Evolutionary conservation across 768 basidiomycete species (phyloP).

Genomic region (Russula ochroleuca): DNA sequence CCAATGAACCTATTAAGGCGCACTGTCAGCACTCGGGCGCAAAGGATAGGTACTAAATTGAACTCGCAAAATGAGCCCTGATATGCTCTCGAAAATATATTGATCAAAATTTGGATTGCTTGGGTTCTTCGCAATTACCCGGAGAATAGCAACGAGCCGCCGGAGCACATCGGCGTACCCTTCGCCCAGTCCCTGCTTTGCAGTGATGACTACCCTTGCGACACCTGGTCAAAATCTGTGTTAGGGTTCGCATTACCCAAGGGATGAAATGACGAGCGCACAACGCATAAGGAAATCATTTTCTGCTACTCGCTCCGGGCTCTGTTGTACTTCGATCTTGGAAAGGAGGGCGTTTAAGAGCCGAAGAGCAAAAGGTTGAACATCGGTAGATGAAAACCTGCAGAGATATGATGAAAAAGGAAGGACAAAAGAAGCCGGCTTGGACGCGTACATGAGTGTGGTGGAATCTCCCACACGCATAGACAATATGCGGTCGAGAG

Average conservation of each 20-base stretch:
- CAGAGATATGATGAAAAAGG: not conserved
- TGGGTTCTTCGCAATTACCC: conserved; percentile 89
- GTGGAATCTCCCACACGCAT: conserved; percentile 68
- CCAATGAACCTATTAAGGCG: conserved; percentile 64
- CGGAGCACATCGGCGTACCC: conserved; percentile 59
- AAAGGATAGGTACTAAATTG: conserved; percentile 11
- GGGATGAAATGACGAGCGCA: conserved; percentile 38
- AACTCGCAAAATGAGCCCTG: conserved; percentile 80
- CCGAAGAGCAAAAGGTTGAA: conserved; percentile 74
- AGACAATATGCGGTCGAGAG: conserved; percentile 92
- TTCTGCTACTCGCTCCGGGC: conserved; percentile 90
- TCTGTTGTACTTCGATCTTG: conserved; percentile 73
- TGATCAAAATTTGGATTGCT: conserved; percentile 98
- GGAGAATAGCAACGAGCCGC: conserved; percentile 78
- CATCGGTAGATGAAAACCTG: conserved; percentile 85
- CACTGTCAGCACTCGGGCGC: not conserved
- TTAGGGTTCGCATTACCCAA: not conserved
- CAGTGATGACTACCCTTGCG: conserved; percentile 91
- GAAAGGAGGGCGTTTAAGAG: conserved; percentile 67
- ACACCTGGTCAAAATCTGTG: conserved; percentile 51
- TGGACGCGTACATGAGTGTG: conserved; percentile 52
- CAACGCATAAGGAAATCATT: conserved; percentile 99
- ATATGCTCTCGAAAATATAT: conserved; percentile 93
- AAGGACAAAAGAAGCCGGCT: too few relatives aligned
- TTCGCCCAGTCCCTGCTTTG: conserved; percentile 70